Conservation (phyloP, 2,329 filamentous ascomycete genomes). For the Grosmannia serpens region DNA sequence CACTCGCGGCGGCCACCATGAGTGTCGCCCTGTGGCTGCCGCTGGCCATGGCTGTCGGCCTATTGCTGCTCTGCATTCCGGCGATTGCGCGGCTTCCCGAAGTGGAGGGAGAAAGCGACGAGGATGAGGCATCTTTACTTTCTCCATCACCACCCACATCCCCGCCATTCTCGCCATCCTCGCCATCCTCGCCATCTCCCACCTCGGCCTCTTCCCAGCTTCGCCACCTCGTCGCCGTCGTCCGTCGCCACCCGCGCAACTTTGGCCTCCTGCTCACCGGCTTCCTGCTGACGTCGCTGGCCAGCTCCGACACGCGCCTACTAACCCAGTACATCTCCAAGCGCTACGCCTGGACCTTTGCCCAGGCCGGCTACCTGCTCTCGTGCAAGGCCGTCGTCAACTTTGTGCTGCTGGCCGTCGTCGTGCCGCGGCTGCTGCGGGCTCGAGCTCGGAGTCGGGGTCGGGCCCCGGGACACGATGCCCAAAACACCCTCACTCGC, state of each 20-base stretch:
- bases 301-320: conserved; percentile 39
- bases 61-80: conserved; percentile 23
- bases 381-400: conserved; percentile 37
- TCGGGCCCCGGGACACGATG: background rate
- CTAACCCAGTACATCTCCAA: conserved; percentile 39
- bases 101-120: conserved; percentile 12
- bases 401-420: conserved; percentile 28
- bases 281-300: conserved; percentile 36
- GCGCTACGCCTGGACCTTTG: conserved; percentile 34
- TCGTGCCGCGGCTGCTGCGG: conserved; percentile 28
- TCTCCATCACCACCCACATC: no score
- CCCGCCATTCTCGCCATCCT: background rate
- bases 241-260: conserved; percentile 28
- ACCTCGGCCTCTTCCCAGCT: conserved; percentile 14
- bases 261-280: conserved; percentile 29
- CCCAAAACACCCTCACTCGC: background rate
- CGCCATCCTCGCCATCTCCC: background rate
- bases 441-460: background rate
- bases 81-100: conserved; percentile 19
- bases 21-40: conserved; percentile 30
- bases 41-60: conserved; percentile 26
- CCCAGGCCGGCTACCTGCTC: conserved; percentile 34
- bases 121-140: background rate
- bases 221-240: conserved; percentile 18
- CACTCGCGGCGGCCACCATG: conserved; percentile 35